Evolutionary conservation across 768 basidiomycete species (phyloP), one percentile per base, ranked within the genome.

Genomic region (Leccinum variicolor): DNA sequence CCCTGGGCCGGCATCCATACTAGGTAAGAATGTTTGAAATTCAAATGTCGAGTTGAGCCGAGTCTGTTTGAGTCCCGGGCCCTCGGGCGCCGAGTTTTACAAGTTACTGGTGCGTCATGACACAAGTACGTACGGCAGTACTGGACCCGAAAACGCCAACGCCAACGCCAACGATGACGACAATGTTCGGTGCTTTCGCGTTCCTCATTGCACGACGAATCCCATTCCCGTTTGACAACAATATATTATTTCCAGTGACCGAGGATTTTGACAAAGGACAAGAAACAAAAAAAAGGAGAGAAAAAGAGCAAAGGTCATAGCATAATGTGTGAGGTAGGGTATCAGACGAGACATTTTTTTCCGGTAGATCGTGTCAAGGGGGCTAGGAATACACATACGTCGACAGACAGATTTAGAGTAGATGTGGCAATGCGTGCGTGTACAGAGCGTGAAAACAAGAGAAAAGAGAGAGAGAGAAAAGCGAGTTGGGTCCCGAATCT

Each of bases 351-450:
- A 39, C 11, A 36, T 50, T 53, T 61, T 61, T 41, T 57, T 58
- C 61, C 56, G 19, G 28, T 13, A 10, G 41, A 34, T 55, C 5
- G 19, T 29, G 36, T 31, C 33, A 39, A 50, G 39, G 19, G 47
- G 23, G 51, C 66, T 69, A 61, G 52, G 63, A 43, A 17, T 43
- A 61, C 69, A 67, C 67, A 67, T 19, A 17, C 39, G 41, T 56
- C 43, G 54, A 55, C 31, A 48, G 63, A 58, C 60, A 66, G 54
- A 66, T 33, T 53, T 43, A 53, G 46, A 61, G 39, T 63, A 66
- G 54, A 69, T 67, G 68, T 57, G 53, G 59, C 53, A 61, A 21
- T 57, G 60, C 57, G 34, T 63, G 49, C 25, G 49, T 29, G 25
- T 7, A 19, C 34, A 49, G 41, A 23, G 43, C 23, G 39, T 33